Evolutionary conservation across 1,284 basidiomycete genomes (phyloP), one percentile per base, ranked within the genome.

Genomic region (Tilletia setariae): DNA sequence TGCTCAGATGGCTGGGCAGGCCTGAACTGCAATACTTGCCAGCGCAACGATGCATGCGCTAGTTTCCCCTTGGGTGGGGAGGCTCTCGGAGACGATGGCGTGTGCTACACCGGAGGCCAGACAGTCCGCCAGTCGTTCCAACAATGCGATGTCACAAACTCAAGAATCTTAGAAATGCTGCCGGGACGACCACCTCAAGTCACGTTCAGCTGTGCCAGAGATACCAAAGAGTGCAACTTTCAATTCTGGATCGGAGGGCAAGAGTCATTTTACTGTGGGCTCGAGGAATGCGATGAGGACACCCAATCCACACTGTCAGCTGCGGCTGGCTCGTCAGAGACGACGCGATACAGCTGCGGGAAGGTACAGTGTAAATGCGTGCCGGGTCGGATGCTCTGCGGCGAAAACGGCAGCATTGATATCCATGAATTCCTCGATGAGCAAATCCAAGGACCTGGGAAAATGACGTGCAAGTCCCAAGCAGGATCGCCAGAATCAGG

Each of bases 351-450:
- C 76, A 88, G 90, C 69, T 78, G 79, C 68, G 71, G 73, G 35
- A 88, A 89, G 74, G 90, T 98, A 67, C 86, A 90, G 76, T 98
- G 95, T 84, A 89, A 88, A 68, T 98, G 95, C 81, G 89, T 98
- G 13, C 92, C 94, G 0, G 93, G 88, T 1, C 86, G 91, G 61
- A 98, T 98, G 86, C 88, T 98, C 4, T 98, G 95, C 77, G 95
- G 95, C 13, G 93, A 98, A 82, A 88, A 92, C 64, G 95, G 94
- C 15, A 95, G 92, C 78, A 89, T 98, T 93, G 94, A 98, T 82
- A 97, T 98, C 76, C 89, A 89, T 67, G 95, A 98, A 70, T 98
- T 98, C 84, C 86, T 98, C 72, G 87, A 84, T 28, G 90, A 96
- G 75, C 89, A 92, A 76, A 96, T 98, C 83, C 90, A 89, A 71